Conservation (phyloP, 371 early-diverging fungal genomes). For the Zopfochytrium polystomum region DNA sequence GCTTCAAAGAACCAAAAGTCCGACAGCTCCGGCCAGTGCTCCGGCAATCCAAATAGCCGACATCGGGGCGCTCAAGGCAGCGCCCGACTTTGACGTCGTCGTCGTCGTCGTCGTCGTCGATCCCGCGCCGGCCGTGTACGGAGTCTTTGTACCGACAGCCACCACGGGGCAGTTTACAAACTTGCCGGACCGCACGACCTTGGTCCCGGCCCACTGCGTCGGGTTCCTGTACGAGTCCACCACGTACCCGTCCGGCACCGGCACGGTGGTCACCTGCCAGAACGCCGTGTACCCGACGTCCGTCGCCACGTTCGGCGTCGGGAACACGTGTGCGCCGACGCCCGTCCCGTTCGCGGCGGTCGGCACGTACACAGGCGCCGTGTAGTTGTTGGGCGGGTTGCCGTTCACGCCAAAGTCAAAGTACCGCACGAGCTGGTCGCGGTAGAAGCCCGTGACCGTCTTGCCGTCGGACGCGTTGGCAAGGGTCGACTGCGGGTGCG, state of each 20-base stretch:
- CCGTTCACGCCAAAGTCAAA: conserved; percentile 24
- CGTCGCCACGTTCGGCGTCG: conserved; percentile 1
- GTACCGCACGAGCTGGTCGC: conserved; percentile 3
- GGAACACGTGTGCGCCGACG: conserved; percentile 11
- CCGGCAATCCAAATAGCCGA: too few species aligned
- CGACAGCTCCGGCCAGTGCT: too few species aligned
- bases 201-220: too few species aligned
- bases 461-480: conserved; percentile 10
- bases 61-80: too few species aligned
- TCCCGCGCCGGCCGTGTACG: too few species aligned
- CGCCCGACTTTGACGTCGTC: too few species aligned
- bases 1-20: too few species aligned
- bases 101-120: too few species aligned
- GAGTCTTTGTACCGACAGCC: too few species aligned
- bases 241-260: neutral
- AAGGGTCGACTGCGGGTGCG: conserved; percentile 16
- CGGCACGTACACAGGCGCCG: conserved; percentile 12
- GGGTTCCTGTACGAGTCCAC: neutral
- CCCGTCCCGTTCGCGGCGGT: neutral
- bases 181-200: too few species aligned
- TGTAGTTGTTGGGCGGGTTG: conserved; percentile 6
- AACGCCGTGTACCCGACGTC: conserved; percentile 23
- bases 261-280: conserved; percentile 19
- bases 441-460: conserved; percentile 10
- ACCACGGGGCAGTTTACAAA: too few species aligned